Evolutionary conservation across 169 alveolate species (phyloP), one percentile per base, ranked within the genome.

Genomic region (Cryptosporidium meleagridis): DNA sequence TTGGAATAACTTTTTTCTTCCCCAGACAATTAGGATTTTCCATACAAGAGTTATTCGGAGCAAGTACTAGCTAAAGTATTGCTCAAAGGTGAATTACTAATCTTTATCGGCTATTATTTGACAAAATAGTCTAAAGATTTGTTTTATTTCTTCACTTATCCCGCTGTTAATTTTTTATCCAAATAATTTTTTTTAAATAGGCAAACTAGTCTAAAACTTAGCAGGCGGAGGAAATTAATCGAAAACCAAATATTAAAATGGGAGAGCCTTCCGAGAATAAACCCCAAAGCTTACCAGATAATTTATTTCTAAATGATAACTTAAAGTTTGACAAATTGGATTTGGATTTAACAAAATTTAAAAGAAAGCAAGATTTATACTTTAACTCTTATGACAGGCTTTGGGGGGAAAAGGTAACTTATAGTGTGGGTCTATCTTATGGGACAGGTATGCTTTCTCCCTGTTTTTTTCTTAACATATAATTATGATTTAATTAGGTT

Each of bases 371-470:
- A 87, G 93, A 75, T 95, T 91, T 92, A 72, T 95, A 68, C 65
- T 93, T 87, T 53, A 91, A 87, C 72, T 94, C 96, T 21, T 95
- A 95, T 85, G 97, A 95, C 37, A 93, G 97, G 48, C 96, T 94
- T 75, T 95, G 97, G 97, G 97, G 97, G 9, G 97, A 94, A 84
- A 95, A 95, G 72, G 85, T 95, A 39, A 95, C 96, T 21, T 95
- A 95, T 75, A 93, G 95, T 55, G 96, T 94, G n/a, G 97, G 97
- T 14, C 72, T 95, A 65, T 95, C 97, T 37, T 95, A 95, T 84
- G 96, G 97, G 23, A 91, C 96, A 70, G 97, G 97, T 95, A 91
- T 16, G 92, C 61, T 55, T 33, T 9, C 67, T 23, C 18, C 23
- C 14, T 39, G 9, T 6, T 70, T 29, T 29, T 16, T 12, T 44